These are phyloP conservation scores for Schizosaccharomyces japonicus DNA, from an alignment of 805 yeast species.

Conservation along the genomic window DNA sequence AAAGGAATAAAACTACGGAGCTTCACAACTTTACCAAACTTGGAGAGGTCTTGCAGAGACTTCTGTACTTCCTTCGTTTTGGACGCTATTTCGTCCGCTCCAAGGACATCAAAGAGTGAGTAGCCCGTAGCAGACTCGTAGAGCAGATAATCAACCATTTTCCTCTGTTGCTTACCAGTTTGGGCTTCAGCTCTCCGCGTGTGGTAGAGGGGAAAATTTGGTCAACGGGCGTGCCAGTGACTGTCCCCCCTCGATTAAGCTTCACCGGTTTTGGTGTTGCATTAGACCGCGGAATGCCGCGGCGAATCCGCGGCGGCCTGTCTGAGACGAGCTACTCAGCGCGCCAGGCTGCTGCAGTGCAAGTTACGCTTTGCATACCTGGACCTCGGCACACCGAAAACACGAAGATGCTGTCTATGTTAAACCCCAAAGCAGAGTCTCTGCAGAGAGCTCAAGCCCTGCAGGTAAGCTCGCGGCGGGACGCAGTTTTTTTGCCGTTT, in stretches of 20 bases:
- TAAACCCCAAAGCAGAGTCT: conserved; percentile 96
- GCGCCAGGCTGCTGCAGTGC: no score
- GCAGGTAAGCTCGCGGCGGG: conserved; percentile 24
- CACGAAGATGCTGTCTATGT: conserved; percentile 18
- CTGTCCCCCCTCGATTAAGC: background rate
- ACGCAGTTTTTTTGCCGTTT: background rate
- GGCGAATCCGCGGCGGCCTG: no score
- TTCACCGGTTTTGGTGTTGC: no score
- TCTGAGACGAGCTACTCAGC: no score
- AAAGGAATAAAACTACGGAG: conserved; percentile 91
- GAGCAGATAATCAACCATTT: conserved; percentile 36
- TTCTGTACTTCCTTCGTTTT: conserved; percentile 84
- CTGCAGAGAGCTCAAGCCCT: conserved; percentile 83
- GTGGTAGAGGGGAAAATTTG: conserved; percentile 1
- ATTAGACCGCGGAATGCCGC: no score
- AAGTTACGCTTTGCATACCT: no score
- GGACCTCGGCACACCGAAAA: background rate
- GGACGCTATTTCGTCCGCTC: conserved; percentile 84
- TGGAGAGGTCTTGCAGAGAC: conserved; percentile 61
- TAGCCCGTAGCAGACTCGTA: conserved; percentile 98
- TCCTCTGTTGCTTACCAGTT: background rate
- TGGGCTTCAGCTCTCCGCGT: background rate
- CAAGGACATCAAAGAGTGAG: conserved; percentile 83
- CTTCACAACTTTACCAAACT: conserved; percentile 79
- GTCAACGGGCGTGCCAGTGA: background rate